Evolutionary conservation across 139 green algal genomes (phyloP).

Genomic region (Zygnema cylindricum): DNA sequence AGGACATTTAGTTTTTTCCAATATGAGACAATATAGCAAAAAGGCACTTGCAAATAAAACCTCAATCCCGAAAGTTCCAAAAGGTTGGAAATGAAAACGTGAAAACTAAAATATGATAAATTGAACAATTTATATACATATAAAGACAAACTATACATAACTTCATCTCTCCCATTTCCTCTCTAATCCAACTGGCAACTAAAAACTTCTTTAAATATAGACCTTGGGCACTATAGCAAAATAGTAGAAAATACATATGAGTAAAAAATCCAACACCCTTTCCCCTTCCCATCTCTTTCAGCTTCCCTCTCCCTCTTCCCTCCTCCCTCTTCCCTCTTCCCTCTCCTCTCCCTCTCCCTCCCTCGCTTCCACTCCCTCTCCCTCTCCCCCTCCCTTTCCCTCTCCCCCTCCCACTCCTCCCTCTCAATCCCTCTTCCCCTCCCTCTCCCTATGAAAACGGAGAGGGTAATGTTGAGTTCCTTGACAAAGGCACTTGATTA

Average conservation of each 20-base stretch:
- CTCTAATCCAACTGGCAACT: neutral
- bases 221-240: neutral
- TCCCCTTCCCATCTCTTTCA: slow-evolving; percentile 26
- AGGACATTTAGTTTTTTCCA: too few species aligned
- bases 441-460: neutral
- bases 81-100: too few species aligned
- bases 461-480: too few species aligned
- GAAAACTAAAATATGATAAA: neutral
- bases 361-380: neutral
- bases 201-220: neutral
- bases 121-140: neutral
- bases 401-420: neutral
- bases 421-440: neutral
- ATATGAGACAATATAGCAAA: too few species aligned
- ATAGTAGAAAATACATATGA: neutral
- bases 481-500: neutral
- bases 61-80: too few species aligned
- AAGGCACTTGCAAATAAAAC: too few species aligned
- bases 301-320: neutral
- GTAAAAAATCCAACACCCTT: neutral
- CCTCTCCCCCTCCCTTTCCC: neutral
- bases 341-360: neutral
- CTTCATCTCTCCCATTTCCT: neutral
- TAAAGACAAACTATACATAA: neutral
- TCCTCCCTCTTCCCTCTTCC: neutral